Conservation (phyloP, 208 protist species). For the Naegleria lovaniensis region DNA sequence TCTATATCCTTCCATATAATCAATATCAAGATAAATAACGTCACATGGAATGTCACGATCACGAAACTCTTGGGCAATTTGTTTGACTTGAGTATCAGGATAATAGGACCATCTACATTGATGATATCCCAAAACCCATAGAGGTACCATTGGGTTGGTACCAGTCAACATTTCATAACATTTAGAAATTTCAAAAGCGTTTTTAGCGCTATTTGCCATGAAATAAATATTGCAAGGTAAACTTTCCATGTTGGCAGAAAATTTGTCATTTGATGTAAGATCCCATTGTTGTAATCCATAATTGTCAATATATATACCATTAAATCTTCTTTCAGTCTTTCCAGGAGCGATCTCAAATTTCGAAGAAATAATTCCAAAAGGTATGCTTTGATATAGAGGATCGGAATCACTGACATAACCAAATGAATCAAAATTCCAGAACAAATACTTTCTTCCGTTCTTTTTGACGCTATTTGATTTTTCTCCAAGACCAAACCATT, state of each 20-base stretch:
- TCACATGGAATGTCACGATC: conserved; percentile 60
- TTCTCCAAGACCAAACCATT: not conserved
- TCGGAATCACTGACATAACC: not conserved
- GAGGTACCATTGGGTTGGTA: conserved; percentile 47
- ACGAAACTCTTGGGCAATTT: conserved; percentile 51
- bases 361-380: not conserved
- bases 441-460: not conserved
- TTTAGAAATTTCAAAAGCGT: not conserved
- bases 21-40: conserved; percentile 67
- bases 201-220: not conserved
- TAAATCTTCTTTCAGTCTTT: not conserved
- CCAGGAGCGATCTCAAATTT: not conserved
- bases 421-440: conserved; percentile 10
- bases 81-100: conserved; percentile 37
- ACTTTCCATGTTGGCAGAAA: not conserved
- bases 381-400: not conserved
- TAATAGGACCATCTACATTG: conserved; percentile 58
- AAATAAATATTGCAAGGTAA: not conserved
- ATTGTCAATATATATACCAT: conserved; percentile 4
- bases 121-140: conserved; percentile 63
- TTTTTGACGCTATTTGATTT: not conserved
- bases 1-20: conserved; percentile 66
- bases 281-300: conserved; percentile 4
- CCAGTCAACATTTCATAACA: conserved; percentile 59
- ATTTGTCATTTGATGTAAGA: not conserved